phyloP scores from a whole-genome alignment of 2,329 filamentous ascomycete species.

The Camillea tinctor region DNA sequence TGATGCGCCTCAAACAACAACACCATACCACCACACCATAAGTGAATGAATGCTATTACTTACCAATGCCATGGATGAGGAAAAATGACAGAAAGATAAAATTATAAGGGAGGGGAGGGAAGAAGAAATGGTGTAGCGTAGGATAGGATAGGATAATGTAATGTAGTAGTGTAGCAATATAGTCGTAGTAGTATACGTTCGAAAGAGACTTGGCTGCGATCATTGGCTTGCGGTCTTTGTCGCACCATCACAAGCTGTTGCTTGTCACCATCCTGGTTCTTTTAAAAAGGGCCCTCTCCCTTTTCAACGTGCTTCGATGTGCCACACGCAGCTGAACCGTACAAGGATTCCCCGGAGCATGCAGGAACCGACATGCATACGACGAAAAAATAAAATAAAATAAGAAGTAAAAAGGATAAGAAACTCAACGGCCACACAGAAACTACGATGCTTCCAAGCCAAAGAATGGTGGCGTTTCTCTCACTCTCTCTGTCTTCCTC shows the following conservation, averaged over 20 bases:
- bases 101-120: background rate
- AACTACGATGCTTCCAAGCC: background rate
- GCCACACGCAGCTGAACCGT: background rate
- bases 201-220: background rate
- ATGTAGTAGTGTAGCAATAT: background rate
- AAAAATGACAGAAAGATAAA: background rate
- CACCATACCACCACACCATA: background rate
- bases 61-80: background rate
- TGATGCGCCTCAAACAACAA: too few species aligned
- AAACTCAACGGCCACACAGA: background rate
- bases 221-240: background rate
- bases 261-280: background rate
- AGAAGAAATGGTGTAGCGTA: background rate
- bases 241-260: background rate
- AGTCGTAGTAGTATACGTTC: too few species aligned
- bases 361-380: background rate
- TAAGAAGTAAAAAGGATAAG: background rate
- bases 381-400: background rate
- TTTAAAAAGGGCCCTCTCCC: background rate
- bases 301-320: background rate
- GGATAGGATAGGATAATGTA: background rate
- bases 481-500: too few species aligned
- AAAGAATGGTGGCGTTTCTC: background rate
- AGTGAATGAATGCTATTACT: background rate
- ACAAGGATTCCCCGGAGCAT: background rate